Conservation (phyloP, 2,329 filamentous ascomycete species). For the Penicillium sp. region DNA sequence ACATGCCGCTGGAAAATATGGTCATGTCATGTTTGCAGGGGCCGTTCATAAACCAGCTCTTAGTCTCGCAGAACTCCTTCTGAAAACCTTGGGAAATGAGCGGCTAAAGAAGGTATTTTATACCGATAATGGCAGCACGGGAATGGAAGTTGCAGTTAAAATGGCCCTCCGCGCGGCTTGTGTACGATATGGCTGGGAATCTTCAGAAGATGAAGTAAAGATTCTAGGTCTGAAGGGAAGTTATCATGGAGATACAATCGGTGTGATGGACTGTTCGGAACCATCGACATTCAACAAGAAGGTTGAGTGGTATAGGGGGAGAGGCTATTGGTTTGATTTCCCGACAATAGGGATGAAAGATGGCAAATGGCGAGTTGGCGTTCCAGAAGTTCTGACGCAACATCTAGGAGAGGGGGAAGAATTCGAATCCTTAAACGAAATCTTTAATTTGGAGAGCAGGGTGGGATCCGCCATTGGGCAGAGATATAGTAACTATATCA, state of each 20-base stretch:
- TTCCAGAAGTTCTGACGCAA: slow-evolving; percentile 48
- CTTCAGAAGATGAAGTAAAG: slow-evolving; percentile 54
- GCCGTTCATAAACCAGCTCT: slow-evolving; percentile 76
- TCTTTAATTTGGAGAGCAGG: slow-evolving; percentile 59
- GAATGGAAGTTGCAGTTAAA: slow-evolving; percentile 78
- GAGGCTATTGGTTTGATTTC: slow-evolving; percentile 77
- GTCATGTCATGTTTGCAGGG: slow-evolving; percentile 83
- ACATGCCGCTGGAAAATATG: slow-evolving; percentile 77
- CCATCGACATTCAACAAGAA: slow-evolving; percentile 75
- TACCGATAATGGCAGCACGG: slow-evolving; percentile 80
- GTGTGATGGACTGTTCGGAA: slow-evolving; percentile 80
- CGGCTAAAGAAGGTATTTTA: slow-evolving; percentile 71
- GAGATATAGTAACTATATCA: slow-evolving; percentile 61
- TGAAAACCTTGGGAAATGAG: slow-evolving; percentile 58
- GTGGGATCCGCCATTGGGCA: slow-evolving; percentile 42
- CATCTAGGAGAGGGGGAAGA: slow-evolving; percentile 43
- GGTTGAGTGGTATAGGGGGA: slow-evolving; percentile 79
- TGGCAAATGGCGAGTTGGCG: slow-evolving; percentile 63
- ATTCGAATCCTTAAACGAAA: slow-evolving; percentile 49
- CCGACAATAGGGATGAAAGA: slow-evolving; percentile 65
- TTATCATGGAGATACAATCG: slow-evolving; percentile 85
- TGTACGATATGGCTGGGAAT: slow-evolving; percentile 62
- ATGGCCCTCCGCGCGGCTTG: slow-evolving; percentile 73
- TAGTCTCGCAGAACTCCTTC: slow-evolving; percentile 61
- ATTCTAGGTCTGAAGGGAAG: slow-evolving; percentile 73